phyloP scores from a whole-genome alignment of 192 early-diverging fungal genomes.

The Phycomyces blakesleeanus region DNA sequence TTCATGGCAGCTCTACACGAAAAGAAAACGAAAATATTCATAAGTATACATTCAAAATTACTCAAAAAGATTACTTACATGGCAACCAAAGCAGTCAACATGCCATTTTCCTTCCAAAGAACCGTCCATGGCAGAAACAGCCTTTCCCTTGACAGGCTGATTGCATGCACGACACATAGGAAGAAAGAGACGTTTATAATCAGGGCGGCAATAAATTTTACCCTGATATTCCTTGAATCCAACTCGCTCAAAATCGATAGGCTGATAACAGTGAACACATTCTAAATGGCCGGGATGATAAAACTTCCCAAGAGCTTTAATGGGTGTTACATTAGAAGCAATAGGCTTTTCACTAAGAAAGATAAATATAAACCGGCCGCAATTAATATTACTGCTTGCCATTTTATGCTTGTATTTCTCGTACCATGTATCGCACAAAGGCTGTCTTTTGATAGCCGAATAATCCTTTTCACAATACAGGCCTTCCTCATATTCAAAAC shows the following conservation, averaged over 20 bases:
- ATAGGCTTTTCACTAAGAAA: conserved; percentile 23
- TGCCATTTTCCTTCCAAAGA: conserved; percentile 68
- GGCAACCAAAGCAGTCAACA: conserved; percentile 66
- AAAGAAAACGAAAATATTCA: conserved; percentile 3
- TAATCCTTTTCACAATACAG: conserved; percentile 58
- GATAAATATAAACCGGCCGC: background rate
- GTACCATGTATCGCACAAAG: conserved; percentile 51
- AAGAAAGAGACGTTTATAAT: conserved; percentile 57
- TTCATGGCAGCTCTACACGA: conserved; percentile 46
- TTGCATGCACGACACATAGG: conserved; percentile 61
- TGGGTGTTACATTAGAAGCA: conserved; percentile 19
- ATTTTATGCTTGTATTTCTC: conserved; percentile 2
- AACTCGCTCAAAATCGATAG: conserved; percentile 44
- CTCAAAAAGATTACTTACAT: conserved; percentile 24
- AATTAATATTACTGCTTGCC: background rate
- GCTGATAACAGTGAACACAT: conserved; percentile 60
- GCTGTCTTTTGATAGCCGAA: conserved; percentile 18
- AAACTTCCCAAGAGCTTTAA: conserved; percentile 59
- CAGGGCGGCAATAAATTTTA: conserved; percentile 60
- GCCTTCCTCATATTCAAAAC: conserved; percentile 44
- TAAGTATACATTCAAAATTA: background rate
- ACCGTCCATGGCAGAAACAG: conserved; percentile 60
- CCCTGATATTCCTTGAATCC: conserved; percentile 59
- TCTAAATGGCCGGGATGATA: conserved; percentile 61
- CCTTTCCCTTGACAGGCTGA: conserved; percentile 59